Percentiles rank a stretch among this genome's conserved stretches.
phyloP scores from a whole-genome alignment of 805 yeast genomes.

The Sugiyamaella marilandica region DNA sequence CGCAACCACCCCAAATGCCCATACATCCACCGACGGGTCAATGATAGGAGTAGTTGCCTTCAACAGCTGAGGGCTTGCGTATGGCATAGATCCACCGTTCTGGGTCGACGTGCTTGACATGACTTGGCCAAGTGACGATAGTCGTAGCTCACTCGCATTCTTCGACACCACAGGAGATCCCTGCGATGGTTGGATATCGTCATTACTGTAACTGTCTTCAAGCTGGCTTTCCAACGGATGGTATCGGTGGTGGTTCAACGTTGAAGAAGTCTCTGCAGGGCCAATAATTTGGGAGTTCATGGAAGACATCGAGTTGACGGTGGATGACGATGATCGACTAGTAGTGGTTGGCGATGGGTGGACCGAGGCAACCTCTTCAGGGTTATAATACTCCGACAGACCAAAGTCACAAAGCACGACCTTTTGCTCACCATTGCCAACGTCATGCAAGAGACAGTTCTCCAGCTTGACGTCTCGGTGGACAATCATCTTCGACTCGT shows the following conservation, averaged over 20 bases:
- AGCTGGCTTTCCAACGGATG: neutral
- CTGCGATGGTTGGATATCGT: neutral
- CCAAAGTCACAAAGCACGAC: conserved; percentile 85
- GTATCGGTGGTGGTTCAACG: conserved; percentile 22
- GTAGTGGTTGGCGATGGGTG: neutral
- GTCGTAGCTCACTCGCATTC: neutral
- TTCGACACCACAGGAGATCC: neutral
- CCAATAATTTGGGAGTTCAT: conserved; percentile 18
- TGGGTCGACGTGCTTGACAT: conserved; percentile 11
- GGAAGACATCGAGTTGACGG: neutral
- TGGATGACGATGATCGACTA: neutral
- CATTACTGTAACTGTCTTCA: neutral
- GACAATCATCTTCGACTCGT: conserved; percentile 53
- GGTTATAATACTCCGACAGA: conserved; percentile 46
- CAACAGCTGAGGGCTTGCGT: conserved; percentile 84
- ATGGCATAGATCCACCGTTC: conserved; percentile 82
- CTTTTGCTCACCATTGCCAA: conserved; percentile 29
- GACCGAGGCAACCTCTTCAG: neutral
- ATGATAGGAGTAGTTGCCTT: conserved; percentile 47
- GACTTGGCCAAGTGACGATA: neutral
- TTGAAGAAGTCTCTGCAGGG: conserved; percentile 24
- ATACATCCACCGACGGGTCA: conserved; percentile 71
- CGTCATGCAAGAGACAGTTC: conserved; percentile 60
- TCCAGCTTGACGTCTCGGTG: conserved; percentile 85
- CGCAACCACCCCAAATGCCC: conserved; percentile 84